Base-by-base conservation (phyloP, 192 early-diverging fungal species). In the Lobulomyces angularis region DNA sequence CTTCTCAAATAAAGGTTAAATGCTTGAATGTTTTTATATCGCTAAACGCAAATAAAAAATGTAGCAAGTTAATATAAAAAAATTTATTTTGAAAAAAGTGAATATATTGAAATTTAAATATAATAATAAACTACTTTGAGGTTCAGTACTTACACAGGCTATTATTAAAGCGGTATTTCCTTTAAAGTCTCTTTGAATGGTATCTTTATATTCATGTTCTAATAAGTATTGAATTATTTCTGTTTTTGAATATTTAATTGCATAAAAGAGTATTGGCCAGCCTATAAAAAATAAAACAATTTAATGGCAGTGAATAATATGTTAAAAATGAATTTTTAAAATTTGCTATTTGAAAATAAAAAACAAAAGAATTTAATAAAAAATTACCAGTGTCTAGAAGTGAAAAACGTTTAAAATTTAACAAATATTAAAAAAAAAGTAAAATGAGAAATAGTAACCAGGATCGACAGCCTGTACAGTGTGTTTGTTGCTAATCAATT, bases 181-280 rank as follows among this genome's bases (percentile, higher is more conserved):
- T 11, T 33, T 53, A 51, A 67, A 63, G 40, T 71, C 68, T 55
- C 65, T 24, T 8, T 24, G 5, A 7, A 14, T 8, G 20, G 30
- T 26, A 25, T 2, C 45, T 23, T 65, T 62, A 42, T 68, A 62
- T 23, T 58, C 66, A 20, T 29, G 33, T 16, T 61, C 59, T 24
- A 65, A 30, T 30, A 72, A 53, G 42, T 53, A 63, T 8, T 32
- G 5, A 2, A 69, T 51, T 33, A 72, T 58, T 3, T 59, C 40
- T 27, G 67, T 59, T 41, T 72, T 58, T 24, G 32, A n/a, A 38
- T 54, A 69, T 17, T 44, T 41, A 18, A 72, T 72, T 4, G 69
- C 69, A 30, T 65, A 64, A 50, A 72, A 72, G 9, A 65, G 52
- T 17, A 68, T 41, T n/a, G 69, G 69, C 56, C 50, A 59, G 9